Evolutionary conservation across 2,329 filamentous ascomycete genomes (phyloP), one percentile per base, ranked within the genome.

Genomic region (Thelonectria discophora): DNA sequence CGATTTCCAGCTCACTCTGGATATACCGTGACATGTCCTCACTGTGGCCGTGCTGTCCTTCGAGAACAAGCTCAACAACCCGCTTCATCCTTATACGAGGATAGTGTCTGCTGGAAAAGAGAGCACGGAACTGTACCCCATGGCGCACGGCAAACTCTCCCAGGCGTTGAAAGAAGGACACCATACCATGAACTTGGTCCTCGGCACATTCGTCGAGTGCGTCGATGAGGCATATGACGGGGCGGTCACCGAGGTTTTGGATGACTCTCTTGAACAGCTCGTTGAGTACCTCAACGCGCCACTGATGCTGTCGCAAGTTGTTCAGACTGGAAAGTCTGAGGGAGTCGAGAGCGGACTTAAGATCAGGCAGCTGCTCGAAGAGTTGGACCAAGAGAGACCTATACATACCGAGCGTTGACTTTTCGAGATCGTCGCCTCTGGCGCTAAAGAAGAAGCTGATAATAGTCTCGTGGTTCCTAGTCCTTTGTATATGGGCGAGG

Each of bases 121-220:
- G 83, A 0, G 81, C 65, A 0, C 61, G 69, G 0, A 84, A 66
- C 0, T 32, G 3, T 0, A 69, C 45, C 0, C 52, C 48, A 0
- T 30, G 60, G 2, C 58, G 45, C 0, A 68, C 43, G 2, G 76
- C 74, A 0, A 66, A 10, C 3, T 77, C 65, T 0, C 75, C 74
- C 0, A 84, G 39, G 0, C 70, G 57, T 39, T 82, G 75, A 1
- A 85, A 79, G 34, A 79, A 79, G 0, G 53, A 27, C 0, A 84
- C 63, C 73, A 85, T 79, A 0, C 77, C 74, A 20, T 74, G 74
- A 0, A 80, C 69, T 42, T 84, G 70, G 0, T 68, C 54, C 24
- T 81, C 77, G 2, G 80, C 71, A 40, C 81, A 84, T 51, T 85
- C 83, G 7, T 85, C 82, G 0, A 85, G 71, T 0, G 82, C 83